Base-by-base conservation (phyloP, 805 yeast species). In the Metschnikowia sp. region DNA sequence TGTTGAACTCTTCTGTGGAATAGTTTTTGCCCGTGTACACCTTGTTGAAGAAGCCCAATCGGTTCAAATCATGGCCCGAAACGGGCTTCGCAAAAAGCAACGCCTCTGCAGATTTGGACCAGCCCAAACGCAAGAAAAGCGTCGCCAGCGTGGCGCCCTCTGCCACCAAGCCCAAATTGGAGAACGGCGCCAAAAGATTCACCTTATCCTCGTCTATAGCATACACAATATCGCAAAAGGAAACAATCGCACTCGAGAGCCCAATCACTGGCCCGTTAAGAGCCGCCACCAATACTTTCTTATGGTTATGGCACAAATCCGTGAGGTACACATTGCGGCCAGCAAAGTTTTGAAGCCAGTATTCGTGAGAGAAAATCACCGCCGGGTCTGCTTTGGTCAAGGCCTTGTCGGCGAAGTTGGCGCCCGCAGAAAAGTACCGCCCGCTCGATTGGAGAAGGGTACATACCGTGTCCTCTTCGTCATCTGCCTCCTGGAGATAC, bases 251-350 rank as follows among this genome's bases (percentile, higher is more conserved):
- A 2, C 91, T 81, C 31, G 83, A 72, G 49, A 89, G 74, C 0
- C 97, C 97, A 49, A 89, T 77, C 5, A 82, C 95, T 0, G 97
- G 96, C 0, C 97, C 97, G 61, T 89, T 89, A 48, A 89, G 72
- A 3, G 89, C 91, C 38, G 81, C 79, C 28, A 82, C 82, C 33
- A 89, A 68, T 8, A 88, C 72, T 62, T 89, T 89, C 9, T 75
- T 66, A 65, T 89, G 96, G 57, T 81, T 78, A 53, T 80, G 78
- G 61, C 87, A 81, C 34, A 84, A 71, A 53, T 82, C 78, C 4
- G 94, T 83, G 45, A 89, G 66, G 58, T 76, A 82, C 28, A 82
- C 76, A 63, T 89, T 89, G 58, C 89, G 79, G 4, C 89, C 78
- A n/a, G 81, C 79, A 58, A 86, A 84, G 51, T 70, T 69, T 44